Conservation (phyloP, 805 yeast genomes). For the Spathaspora passalidarum region DNA sequence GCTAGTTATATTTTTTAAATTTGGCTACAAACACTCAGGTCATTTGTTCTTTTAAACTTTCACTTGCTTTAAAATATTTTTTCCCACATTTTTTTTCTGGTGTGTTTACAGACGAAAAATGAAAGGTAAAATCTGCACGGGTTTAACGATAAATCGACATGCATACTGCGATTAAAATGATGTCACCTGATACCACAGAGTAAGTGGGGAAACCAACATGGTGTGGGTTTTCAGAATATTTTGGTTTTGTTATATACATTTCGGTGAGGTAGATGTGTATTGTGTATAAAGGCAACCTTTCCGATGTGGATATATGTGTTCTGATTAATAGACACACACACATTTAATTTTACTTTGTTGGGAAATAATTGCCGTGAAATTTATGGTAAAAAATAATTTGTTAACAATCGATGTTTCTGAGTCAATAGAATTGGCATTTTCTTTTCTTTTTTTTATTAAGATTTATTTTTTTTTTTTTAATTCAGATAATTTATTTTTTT, state of each 20-base stretch:
- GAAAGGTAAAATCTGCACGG: too few species aligned
- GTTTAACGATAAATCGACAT: too few species aligned
- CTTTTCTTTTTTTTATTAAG: neutral
- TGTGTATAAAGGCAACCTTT: neutral
- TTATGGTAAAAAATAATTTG: neutral
- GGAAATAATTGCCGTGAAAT: neutral
- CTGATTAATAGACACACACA: neutral
- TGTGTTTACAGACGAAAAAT: too few species aligned
- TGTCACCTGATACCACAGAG: too few species aligned
- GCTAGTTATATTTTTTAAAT: neutral
- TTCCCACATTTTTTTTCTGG: neutral
- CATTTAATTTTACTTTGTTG: neutral
- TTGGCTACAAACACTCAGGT: neutral
- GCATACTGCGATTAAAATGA: neutral
- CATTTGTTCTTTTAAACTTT: neutral
- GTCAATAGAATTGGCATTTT: neutral
- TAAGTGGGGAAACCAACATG: too few species aligned
- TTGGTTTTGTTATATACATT: too few species aligned
- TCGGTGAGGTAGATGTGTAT: too few species aligned
- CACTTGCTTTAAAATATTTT: neutral
- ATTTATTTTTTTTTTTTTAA: neutral
- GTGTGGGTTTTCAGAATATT: too few species aligned
- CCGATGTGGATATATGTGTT: neutral
- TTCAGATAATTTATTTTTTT: neutral
- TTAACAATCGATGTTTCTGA: neutral